A percentile compares a stretch with the other conserved stretches of the same genome.
phyloP scores from a whole-genome alignment of 2,329 filamentous ascomycete genomes.

The Canariomyces notabilis region DNA sequence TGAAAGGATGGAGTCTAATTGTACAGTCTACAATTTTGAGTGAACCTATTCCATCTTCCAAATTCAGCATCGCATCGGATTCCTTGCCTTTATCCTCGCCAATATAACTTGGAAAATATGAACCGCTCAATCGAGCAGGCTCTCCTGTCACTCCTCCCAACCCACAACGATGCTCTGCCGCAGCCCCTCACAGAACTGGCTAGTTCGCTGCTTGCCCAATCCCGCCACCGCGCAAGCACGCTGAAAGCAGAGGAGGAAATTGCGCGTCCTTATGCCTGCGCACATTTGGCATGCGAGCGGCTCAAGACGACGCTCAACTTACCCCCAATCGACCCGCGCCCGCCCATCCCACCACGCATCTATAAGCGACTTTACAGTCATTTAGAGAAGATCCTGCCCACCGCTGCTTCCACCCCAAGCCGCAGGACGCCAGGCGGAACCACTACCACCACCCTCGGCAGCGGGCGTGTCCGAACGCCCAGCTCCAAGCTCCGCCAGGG shows the following conservation, averaged over 20 bases:
- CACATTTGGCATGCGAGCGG: slow-evolving; percentile 83
- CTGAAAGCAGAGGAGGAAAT: slow-evolving; percentile 85
- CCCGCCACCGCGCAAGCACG: slow-evolving; percentile 67
- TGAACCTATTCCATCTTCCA: too few relatives aligned
- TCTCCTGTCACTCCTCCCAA: slow-evolving; percentile 68
- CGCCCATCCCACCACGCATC: slow-evolving; percentile 71
- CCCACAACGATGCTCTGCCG: slow-evolving; percentile 62
- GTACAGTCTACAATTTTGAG: too few relatives aligned
- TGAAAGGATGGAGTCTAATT: neutral
- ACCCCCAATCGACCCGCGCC: slow-evolving; percentile 67
- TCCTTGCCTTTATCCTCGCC: neutral
- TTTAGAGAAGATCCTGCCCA: slow-evolving; percentile 66
- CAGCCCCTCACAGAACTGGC: slow-evolving; percentile 66
- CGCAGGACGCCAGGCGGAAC: slow-evolving; percentile 19
- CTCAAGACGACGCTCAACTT: slow-evolving; percentile 72
- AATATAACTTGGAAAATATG: slow-evolving; percentile 43
- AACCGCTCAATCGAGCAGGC: slow-evolving; percentile 69
- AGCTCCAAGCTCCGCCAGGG: slow-evolving; percentile 31
- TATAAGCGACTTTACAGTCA: slow-evolving; percentile 83
- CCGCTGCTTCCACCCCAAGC: slow-evolving; percentile 31
- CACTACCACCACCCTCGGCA: slow-evolving; percentile 20
- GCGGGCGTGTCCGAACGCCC: slow-evolving; percentile 29
- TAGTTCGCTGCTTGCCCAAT: slow-evolving; percentile 71
- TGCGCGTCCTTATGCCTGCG: slow-evolving; percentile 77
- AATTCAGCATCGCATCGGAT: too few relatives aligned